Percentiles rank a stretch among this genome's conserved stretches.
phyloP scores from a whole-genome alignment of 352 stramenopile genomes.

The Globisporangium camurandrum region DNA sequence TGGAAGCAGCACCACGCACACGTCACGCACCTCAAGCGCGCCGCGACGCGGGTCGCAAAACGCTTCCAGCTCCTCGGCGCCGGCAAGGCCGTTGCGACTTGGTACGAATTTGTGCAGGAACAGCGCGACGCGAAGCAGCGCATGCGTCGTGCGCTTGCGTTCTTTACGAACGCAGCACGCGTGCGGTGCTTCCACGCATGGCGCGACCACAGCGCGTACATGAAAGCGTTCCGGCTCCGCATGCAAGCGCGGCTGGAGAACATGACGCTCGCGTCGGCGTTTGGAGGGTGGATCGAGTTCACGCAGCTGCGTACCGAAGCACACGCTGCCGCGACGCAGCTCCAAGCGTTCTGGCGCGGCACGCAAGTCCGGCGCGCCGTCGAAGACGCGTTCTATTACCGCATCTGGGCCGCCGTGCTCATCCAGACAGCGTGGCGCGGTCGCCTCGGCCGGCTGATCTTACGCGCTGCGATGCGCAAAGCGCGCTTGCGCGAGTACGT shows the following conservation, averaged over 20 bases:
- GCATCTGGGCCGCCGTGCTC: slow-evolving; percentile 56
- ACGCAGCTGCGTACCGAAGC: slow-evolving; percentile 21
- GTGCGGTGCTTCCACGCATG: slow-evolving; percentile 55
- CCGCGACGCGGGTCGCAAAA: slow-evolving; percentile 34
- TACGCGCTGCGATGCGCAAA: slow-evolving; percentile 46
- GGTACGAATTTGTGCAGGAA: slow-evolving; percentile 59
- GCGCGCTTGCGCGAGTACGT: slow-evolving; percentile 60
- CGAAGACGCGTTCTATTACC: slow-evolving; percentile 56
- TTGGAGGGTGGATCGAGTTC: slow-evolving; percentile 43
- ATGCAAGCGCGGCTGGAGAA: slow-evolving; percentile 43
- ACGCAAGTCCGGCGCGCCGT: slow-evolving; percentile 23
- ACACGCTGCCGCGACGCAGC: slow-evolving; percentile 21
- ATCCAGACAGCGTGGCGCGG: slow-evolving; percentile 68
- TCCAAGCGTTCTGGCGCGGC: slow-evolving; percentile 70
- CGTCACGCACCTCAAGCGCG: slow-evolving; percentile 23
- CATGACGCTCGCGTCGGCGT: slow-evolving; percentile 35
- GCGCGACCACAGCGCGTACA: slow-evolving; percentile 27
- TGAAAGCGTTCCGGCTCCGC: slow-evolving; percentile 31
- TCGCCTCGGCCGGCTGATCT: slow-evolving; percentile 37
- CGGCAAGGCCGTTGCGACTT: slow-evolving; percentile 43
- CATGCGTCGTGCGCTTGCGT: slow-evolving; percentile 46
- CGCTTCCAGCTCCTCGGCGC: slow-evolving; percentile 35
- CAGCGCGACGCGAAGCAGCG: slow-evolving; percentile 34
- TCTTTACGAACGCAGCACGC: slow-evolving; percentile 52
- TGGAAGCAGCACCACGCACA: slow-evolving; percentile 45